Percentiles rank a stretch among this genome's conserved stretches.
phyloP scores from a whole-genome alignment of 73 alveolate genomes.

The Paramecium sexaurelia region DNA sequence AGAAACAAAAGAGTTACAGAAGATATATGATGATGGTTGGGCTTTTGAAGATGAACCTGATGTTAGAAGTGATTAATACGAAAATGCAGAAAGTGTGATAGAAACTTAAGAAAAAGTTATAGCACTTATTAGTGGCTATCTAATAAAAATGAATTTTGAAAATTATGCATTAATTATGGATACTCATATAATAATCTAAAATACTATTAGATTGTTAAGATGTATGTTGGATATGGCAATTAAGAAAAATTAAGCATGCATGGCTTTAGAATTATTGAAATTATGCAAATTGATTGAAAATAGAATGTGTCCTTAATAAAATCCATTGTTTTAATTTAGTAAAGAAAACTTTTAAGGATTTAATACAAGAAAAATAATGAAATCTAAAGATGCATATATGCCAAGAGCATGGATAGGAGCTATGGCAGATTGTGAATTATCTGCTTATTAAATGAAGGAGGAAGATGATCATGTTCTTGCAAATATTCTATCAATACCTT shows the following conservation, averaged over 20 bases:
- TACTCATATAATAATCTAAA: conserved; percentile 91
- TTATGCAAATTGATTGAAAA: conserved; percentile 90
- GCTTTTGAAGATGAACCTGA: conserved; percentile 45
- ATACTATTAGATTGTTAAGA: conserved; percentile 96
- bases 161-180: conserved; percentile 92
- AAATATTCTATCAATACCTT: conserved; percentile 56
- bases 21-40: conserved; percentile 69
- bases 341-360: conserved; percentile 80
- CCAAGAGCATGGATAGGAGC: conserved; percentile 78
- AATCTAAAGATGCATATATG: conserved; percentile 82
- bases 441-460: conserved; percentile 76
- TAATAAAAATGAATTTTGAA: conserved; percentile 74
- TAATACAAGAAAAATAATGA: conserved; percentile 75
- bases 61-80: background rate
- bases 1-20: conserved; percentile 89
- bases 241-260: conserved; percentile 86
- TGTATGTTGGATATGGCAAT: conserved; percentile 96
- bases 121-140: conserved; percentile 88
- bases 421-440: conserved; percentile 75
- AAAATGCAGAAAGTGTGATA: conserved; percentile 26
- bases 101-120: conserved; percentile 92
- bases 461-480: conserved; percentile 77
- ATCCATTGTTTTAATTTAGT: conserved; percentile 93
- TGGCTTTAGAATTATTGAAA: conserved; percentile 84
- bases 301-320: conserved; percentile 85